These are phyloP conservation scores for Aristolochia contorta DNA, from an alignment of 164 flowering plant genomes.

Conservation along the genomic window DNA sequence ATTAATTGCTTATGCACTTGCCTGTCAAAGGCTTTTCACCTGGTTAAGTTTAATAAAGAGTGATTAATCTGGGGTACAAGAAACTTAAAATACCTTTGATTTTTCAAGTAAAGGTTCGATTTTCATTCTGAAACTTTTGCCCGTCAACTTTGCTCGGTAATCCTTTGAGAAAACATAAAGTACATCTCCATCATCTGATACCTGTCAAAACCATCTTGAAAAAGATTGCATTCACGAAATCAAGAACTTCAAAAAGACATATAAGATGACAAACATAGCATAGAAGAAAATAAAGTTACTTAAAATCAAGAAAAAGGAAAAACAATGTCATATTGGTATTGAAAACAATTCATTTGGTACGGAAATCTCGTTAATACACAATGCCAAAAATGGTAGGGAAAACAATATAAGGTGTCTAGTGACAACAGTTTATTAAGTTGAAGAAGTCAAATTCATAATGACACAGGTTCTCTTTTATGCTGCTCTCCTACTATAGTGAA, in stretches of 20 bases:
- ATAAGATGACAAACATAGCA: constrained; percentile 1
- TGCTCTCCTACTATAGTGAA: too few relatives aligned
- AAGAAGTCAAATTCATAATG: too few relatives aligned
- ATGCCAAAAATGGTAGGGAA: too few relatives aligned
- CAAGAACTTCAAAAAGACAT: constrained; percentile 30
- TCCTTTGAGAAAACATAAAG: constrained; percentile 90
- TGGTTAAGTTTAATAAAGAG: not conserved
- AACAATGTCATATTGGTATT: too few relatives aligned
- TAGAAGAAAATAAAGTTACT: too few relatives aligned
- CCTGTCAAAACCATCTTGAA: constrained; percentile 62
- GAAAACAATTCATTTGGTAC: too few relatives aligned
- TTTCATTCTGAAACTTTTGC: constrained; percentile 75
- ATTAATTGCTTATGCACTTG: not conserved
- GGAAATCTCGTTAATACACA: too few relatives aligned
- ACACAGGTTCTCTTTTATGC: too few relatives aligned
- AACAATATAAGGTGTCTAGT: too few relatives aligned
- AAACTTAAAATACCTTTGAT: constrained; percentile 55
- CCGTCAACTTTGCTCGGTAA: constrained; percentile 76
- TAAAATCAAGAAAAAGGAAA: too few relatives aligned
- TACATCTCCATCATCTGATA: constrained; percentile 96
- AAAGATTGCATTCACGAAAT: constrained; percentile 30
- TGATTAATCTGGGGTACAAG: constrained; percentile 1
- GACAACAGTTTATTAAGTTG: too few relatives aligned
- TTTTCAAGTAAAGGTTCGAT: constrained; percentile 77
- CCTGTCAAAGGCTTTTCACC: not conserved